Evolutionary conservation across 2,329 filamentous ascomycete genomes (phyloP), one percentile per base, ranked within the genome.

Genomic region (Plectosphaerella cucumerina): DNA sequence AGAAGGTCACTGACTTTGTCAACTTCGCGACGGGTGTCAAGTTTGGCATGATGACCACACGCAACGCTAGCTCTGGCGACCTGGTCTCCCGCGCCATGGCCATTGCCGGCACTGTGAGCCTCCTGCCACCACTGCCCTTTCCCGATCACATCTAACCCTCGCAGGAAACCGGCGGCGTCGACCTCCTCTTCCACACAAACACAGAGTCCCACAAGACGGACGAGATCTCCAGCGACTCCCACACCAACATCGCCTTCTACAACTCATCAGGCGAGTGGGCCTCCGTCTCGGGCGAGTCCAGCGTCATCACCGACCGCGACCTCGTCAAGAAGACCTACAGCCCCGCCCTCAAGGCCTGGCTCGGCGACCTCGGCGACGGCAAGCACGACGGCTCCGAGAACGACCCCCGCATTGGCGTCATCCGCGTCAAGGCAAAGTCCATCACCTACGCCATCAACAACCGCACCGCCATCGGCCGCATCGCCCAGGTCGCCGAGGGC

Each of bases 111-210:
- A 87, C 87, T 70, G 89, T 91, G 74, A 31, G 72, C 56, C 17
- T n/a, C n/a, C n/a, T n/a, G n/a, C n/a, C 11, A 14, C 8, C 22
- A 10, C 14, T 2, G 20, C 10, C 17, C 1, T 9, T n/a, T 6
- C 17, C 21, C 11, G 4, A 23, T 9, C 6, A 20, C 0, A 20
- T 5, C 50, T 53, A 9, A 54, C 33, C 60, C 18, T 23, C 6
- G 50, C 55, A 93, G 88, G 90, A 95, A 70, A 76, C 78, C 55
- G 86, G 85, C 57, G 87, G 88, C 62, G 78, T 91, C 51, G 90
- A 95, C 66, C 81, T 94, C 51, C 80, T 96, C 68, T 96, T 96
- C 80, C 87, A 94, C 75, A 91, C 90, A 64, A 96, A 96, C 76
- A 91, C 89, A 56, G 88, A 93, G 66, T 91, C 89, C 10, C 84